Evolutionary conservation across 2,329 filamentous ascomycete genomes (phyloP).

Genomic region (Nothophoma quercina): DNA sequence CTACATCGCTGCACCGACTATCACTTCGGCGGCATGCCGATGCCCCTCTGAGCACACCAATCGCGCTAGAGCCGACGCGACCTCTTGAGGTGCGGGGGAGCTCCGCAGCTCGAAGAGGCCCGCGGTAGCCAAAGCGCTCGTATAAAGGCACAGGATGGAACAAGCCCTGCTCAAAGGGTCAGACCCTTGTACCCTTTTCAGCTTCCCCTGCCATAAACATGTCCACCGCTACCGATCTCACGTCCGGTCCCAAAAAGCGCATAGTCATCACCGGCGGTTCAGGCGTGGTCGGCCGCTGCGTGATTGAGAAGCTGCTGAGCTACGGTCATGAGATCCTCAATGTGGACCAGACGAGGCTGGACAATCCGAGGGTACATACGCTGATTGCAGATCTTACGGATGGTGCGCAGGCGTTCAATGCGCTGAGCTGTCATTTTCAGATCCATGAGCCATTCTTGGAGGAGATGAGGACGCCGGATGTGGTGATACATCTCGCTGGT

Average conservation of each 20-base stretch:
- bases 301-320: slow-evolving; percentile 60
- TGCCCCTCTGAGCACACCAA: slow-evolving; percentile 6
- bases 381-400: slow-evolving; percentile 64
- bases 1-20: slow-evolving; percentile 4
- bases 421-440: slow-evolving; percentile 63
- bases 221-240: neutral
- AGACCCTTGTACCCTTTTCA: slow-evolving; percentile 1
- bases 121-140: slow-evolving; percentile 1
- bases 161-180: neutral
- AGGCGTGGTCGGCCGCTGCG: slow-evolving; percentile 57
- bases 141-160: slow-evolving; percentile 15
- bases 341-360: slow-evolving; percentile 57
- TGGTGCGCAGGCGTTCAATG: slow-evolving; percentile 63
- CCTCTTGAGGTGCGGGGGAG: slow-evolving; percentile 25
- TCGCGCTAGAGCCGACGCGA: slow-evolving; percentile 17
- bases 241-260: slow-evolving; percentile 34
- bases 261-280: slow-evolving; percentile 64
- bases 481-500: slow-evolving; percentile 67
- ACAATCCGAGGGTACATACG: slow-evolving; percentile 58
- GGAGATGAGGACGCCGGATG: slow-evolving; percentile 57
- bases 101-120: no score
- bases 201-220: slow-evolving; percentile 6
- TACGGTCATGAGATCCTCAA: slow-evolving; percentile 63
- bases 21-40: slow-evolving; percentile 18
- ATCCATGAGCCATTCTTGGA: slow-evolving; percentile 53